phyloP scores from a whole-genome alignment of 2,329 filamentous ascomycete species.

The Aureobasidium musti region DNA sequence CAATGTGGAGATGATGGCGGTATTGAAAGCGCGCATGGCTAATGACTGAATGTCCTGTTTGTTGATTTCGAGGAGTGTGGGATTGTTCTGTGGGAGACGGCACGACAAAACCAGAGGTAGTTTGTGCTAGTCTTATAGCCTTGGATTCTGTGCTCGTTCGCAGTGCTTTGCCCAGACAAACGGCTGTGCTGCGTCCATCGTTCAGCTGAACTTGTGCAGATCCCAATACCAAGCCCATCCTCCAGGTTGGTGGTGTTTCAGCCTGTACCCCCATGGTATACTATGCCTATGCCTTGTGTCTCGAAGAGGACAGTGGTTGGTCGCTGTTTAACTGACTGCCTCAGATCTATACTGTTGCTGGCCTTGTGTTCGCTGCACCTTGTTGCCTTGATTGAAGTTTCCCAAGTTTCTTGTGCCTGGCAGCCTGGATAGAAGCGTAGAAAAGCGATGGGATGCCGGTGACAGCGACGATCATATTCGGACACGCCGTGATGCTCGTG shows the following conservation, averaged over 20 bases:
- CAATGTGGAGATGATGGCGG: background rate
- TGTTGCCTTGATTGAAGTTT: background rate
- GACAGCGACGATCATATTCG: background rate
- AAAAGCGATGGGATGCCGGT: background rate
- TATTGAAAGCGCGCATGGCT: background rate
- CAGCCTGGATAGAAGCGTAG: background rate
- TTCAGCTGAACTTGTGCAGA: slow-evolving; percentile 10
- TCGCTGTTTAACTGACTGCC: background rate
- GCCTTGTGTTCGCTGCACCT: background rate
- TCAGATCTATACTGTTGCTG: background rate
- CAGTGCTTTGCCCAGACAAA: background rate
- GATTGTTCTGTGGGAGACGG: no score
- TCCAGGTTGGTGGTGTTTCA: background rate
- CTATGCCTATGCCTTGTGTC: background rate
- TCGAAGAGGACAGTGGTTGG: background rate
- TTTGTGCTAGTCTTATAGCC: background rate
- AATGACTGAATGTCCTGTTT: no score
- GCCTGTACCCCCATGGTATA: background rate
- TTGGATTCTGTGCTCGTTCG: background rate
- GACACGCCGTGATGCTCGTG: background rate
- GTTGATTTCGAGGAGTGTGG: background rate
- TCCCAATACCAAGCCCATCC: slow-evolving; percentile 17
- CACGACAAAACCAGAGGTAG: background rate
- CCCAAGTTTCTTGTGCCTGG: background rate
- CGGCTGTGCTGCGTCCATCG: background rate